Percentiles rank a stretch among this genome's conserved stretches.
These are phyloP conservation scores for Suhomyces coccinellae DNA, from an alignment of 1,139 yeast species.

Conservation along the genomic window DNA sequence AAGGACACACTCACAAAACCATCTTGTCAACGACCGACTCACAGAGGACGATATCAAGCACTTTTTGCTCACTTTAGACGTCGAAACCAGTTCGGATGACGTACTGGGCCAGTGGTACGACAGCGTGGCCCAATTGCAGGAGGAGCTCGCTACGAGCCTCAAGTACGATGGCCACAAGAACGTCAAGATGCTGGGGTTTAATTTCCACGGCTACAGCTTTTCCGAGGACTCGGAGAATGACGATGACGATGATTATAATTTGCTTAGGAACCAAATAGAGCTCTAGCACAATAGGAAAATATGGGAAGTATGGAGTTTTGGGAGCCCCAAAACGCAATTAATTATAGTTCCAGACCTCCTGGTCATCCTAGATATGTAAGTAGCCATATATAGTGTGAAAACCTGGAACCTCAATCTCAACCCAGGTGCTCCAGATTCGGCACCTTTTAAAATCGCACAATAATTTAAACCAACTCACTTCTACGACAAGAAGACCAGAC, in stretches of 20 bases:
- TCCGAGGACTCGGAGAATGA: constrained; percentile 12
- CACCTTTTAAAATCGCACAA: background rate
- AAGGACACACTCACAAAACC: constrained; percentile 30
- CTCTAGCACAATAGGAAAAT: background rate
- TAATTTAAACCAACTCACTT: background rate
- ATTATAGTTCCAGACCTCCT: too few species aligned
- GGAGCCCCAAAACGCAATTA: too few species aligned
- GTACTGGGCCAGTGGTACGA: constrained; percentile 20
- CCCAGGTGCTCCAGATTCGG: too few species aligned
- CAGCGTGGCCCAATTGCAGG: constrained; percentile 15
- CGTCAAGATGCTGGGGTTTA: constrained; percentile 23
- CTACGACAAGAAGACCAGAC: too few species aligned
- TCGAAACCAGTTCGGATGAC: constrained; percentile 15
- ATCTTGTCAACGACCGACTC: constrained; percentile 22
- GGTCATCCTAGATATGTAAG: too few species aligned
- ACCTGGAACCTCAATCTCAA: too few species aligned
- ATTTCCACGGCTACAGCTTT: constrained; percentile 15
- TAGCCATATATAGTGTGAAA: too few species aligned
- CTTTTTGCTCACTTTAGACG: constrained; percentile 24
- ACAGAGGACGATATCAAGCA: constrained; percentile 20
- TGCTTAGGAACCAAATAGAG: constrained; percentile 21
- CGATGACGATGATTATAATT: constrained; percentile 23
- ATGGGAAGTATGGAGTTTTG: too few species aligned
- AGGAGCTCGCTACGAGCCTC: constrained; percentile 13
- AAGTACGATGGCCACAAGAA: constrained; percentile 14